phyloP scores from a whole-genome alignment of 31 red algal species.

The Asparagopsis taxiformis region DNA sequence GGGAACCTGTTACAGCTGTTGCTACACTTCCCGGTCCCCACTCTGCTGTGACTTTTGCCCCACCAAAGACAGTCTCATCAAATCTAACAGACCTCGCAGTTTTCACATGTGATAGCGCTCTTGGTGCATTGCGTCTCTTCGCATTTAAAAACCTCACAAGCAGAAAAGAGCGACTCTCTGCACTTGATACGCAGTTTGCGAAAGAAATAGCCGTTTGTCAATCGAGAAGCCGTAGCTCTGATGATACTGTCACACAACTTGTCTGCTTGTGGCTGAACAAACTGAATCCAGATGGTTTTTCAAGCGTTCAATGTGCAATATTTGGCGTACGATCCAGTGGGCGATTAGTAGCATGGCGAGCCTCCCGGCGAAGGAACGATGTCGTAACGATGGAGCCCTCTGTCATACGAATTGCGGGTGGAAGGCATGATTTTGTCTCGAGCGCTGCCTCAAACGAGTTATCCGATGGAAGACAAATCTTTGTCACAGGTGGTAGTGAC shows the following conservation, averaged over 20 bases:
- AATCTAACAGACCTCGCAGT: slow-evolving; percentile 54
- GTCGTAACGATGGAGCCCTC: slow-evolving; percentile 26
- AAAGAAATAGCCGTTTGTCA: slow-evolving; percentile 56
- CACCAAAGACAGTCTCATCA: slow-evolving; percentile 14
- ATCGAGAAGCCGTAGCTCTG: slow-evolving; percentile 3
- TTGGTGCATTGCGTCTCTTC: slow-evolving; percentile 42
- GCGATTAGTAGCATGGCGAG: slow-evolving; percentile 29
- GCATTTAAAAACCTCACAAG: slow-evolving; percentile 50
- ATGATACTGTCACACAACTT: slow-evolving; percentile 21
- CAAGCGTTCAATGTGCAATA: slow-evolving; percentile 24
- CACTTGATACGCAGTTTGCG: slow-evolving; percentile 49
- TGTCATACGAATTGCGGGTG: slow-evolving; percentile 24
- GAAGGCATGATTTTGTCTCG: slow-evolving; percentile 24
- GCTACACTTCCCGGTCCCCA: slow-evolving; percentile 62
- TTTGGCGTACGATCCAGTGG: slow-evolving; percentile 36
- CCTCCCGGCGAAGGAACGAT: slow-evolving; percentile 20
- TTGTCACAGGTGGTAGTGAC: slow-evolving; percentile 48
- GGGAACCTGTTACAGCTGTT: slow-evolving; percentile 44
- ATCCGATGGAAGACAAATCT: slow-evolving; percentile 38
- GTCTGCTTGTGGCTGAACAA: slow-evolving; percentile 18
- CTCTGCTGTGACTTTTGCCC: slow-evolving; percentile 57
- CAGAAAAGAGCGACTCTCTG: slow-evolving; percentile 26
- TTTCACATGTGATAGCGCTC: slow-evolving; percentile 55
- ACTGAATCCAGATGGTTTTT: slow-evolving; percentile 4
- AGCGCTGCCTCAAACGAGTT: slow-evolving; percentile 36